Evolutionary conservation across 257 asterid species (phyloP).

Genomic region (Haberlea rhodopensis): DNA sequence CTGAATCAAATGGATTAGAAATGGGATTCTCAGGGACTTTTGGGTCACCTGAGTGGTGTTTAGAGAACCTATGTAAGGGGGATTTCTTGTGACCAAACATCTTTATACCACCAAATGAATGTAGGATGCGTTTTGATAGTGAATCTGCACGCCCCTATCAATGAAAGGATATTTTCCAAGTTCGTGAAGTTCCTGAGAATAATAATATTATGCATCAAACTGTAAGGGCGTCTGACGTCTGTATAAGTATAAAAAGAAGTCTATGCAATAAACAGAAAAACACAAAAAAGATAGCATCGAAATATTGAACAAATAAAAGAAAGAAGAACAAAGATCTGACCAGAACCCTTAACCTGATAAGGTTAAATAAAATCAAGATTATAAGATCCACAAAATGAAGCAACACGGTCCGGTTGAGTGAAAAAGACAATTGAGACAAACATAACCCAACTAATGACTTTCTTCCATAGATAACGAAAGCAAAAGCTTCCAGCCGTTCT

Average conservation of each 20-base stretch:
- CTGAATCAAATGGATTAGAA: slow-evolving; percentile 85
- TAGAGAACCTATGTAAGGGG: slow-evolving; percentile 50
- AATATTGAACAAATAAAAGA: not conserved
- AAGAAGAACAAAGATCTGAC: not conserved
- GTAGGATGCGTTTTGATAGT: slow-evolving; percentile 11
- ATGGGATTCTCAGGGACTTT: slow-evolving; percentile 21
- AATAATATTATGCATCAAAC: not conserved
- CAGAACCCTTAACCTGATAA: not conserved
- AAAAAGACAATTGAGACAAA: not conserved
- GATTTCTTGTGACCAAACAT: slow-evolving; percentile 71
- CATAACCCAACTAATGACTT: not conserved
- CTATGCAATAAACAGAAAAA: too few species aligned
- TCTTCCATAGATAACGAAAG: not conserved
- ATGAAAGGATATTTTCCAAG: slow-evolving; percentile 15
- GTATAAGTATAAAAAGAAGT: too few species aligned
- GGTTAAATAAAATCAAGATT: not conserved
- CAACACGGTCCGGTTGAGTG: not conserved
- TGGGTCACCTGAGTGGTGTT: slow-evolving; percentile 39
- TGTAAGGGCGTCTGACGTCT: too few species aligned
- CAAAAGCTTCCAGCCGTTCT: not conserved
- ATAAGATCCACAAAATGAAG: not conserved
- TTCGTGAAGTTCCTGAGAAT: not conserved
- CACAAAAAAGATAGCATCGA: not conserved
- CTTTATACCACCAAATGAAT: slow-evolving; percentile 27
- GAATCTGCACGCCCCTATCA: slow-evolving; percentile 20